These are phyloP conservation scores for Calonectria pseudoturangicola DNA, from an alignment of 2,329 filamentous ascomycete species.

Conservation along the genomic window DNA sequence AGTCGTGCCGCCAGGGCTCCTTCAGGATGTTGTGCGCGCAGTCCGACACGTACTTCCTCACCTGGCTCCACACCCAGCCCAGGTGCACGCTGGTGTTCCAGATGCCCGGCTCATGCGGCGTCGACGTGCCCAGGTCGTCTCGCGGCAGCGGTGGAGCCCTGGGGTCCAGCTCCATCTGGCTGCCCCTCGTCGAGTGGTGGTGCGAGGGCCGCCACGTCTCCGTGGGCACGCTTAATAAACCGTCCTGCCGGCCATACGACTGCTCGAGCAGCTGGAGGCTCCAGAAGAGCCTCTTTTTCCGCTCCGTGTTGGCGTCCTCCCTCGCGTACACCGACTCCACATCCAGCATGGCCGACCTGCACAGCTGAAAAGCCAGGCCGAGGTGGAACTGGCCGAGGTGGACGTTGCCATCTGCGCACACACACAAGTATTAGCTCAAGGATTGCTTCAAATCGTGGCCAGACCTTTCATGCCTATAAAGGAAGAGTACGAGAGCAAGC, in stretches of 20 bases:
- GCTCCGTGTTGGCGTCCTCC: slow-evolving; percentile 61
- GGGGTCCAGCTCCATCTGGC: slow-evolving; percentile 54
- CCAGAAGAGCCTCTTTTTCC: slow-evolving; percentile 71
- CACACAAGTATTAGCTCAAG: slow-evolving; percentile 35
- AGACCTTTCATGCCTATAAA: slow-evolving; percentile 65
- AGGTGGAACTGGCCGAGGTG: slow-evolving; percentile 71
- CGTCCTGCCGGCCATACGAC: slow-evolving; percentile 68
- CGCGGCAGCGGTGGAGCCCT: slow-evolving; percentile 64
- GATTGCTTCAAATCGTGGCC: neutral
- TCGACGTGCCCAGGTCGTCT: slow-evolving; percentile 66
- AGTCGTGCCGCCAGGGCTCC: slow-evolving; percentile 72
- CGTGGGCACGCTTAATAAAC: slow-evolving; percentile 63
- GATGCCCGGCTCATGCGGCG: slow-evolving; percentile 65
- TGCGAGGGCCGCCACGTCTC: slow-evolving; percentile 64
- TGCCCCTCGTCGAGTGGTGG: slow-evolving; percentile 52
- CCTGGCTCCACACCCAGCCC: slow-evolving; percentile 71
- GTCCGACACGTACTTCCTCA: slow-evolving; percentile 67
- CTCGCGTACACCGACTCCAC: slow-evolving; percentile 61
- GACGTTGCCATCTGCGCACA: slow-evolving; percentile 66
- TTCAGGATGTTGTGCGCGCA: slow-evolving; percentile 67
- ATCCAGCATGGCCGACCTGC: slow-evolving; percentile 70
- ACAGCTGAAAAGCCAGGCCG: slow-evolving; percentile 69
- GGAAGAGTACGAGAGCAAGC: slow-evolving; percentile 68
- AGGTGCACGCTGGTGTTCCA: slow-evolving; percentile 70
- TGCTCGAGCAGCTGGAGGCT: slow-evolving; percentile 70